Conservation (phyloP, 371 early-diverging fungal species). For the Mucor circinelloides region DNA sequence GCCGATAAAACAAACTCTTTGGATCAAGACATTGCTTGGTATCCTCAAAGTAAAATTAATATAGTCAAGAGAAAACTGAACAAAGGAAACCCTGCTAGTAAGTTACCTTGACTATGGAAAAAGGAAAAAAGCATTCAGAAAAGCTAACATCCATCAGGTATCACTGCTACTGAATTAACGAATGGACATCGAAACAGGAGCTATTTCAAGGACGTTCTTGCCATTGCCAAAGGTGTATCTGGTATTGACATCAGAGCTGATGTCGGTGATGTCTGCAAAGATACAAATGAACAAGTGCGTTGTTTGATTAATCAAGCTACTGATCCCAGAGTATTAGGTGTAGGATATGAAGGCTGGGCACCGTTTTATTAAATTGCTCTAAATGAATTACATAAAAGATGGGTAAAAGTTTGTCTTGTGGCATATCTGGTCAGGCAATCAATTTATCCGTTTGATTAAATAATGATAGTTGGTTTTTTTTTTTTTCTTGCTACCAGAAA, state of each 20-base stretch:
- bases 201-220: constrained; percentile 42
- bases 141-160: constrained; percentile 16
- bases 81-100: constrained; percentile 66
- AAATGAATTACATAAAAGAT: neutral
- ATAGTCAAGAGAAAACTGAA: constrained; percentile 70
- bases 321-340: constrained; percentile 67
- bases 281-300: constrained; percentile 67
- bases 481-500: no score
- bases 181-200: constrained; percentile 57
- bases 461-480: no score
- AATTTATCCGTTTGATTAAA: neutral
- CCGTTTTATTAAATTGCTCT: constrained; percentile 44
- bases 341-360: constrained; percentile 75
- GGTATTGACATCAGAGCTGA: constrained; percentile 43
- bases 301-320: constrained; percentile 76
- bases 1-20: neutral
- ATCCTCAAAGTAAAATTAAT: constrained; percentile 74
- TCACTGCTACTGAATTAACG: constrained; percentile 30
- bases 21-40: constrained; percentile 56
- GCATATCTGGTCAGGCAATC: neutral
- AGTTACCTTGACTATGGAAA: neutral
- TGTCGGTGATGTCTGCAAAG: constrained; percentile 43
- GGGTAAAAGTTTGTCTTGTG: neutral
- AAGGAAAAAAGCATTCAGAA: no score
- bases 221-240: constrained; percentile 53